Evolutionary conservation across 768 basidiomycete genomes (phyloP).

Genomic region (Leccinum truebloodii): DNA sequence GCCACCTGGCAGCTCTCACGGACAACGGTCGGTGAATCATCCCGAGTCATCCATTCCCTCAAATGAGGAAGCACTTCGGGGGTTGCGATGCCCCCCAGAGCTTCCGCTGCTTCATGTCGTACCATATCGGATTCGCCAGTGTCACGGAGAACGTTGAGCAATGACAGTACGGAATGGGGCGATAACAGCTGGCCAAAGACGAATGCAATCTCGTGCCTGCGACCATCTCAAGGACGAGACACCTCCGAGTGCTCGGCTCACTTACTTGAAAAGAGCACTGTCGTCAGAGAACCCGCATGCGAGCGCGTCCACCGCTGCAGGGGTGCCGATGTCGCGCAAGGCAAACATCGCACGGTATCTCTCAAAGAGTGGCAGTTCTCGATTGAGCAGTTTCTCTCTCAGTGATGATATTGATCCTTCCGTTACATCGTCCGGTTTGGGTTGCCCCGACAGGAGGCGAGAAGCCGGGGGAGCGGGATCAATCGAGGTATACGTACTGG

Average conservation of each 20-base stretch:
- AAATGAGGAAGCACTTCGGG: constrained; percentile 88
- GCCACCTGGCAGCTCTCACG: constrained; percentile 96
- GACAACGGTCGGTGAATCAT: constrained; percentile 86
- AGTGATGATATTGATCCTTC: constrained; percentile 53
- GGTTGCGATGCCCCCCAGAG: constrained; percentile 94
- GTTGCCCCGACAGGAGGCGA: constrained; percentile 53
- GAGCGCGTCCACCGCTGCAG: constrained; percentile 85
- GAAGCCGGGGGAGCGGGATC: constrained; percentile 88
- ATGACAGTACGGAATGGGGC: constrained; percentile 81
- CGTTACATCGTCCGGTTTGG: constrained; percentile 52
- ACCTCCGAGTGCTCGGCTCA: constrained; percentile 3
- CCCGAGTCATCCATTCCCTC: constrained; percentile 77
- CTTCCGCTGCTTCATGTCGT: constrained; percentile 97
- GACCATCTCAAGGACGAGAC: not conserved
- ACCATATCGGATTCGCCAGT: constrained; percentile 90
- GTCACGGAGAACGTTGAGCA: constrained; percentile 77
- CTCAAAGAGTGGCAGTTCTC: constrained; percentile 73
- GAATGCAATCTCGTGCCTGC: constrained; percentile 96
- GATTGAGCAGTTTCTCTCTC: constrained; percentile 63
- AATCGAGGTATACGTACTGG: constrained; percentile 75
- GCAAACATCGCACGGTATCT: constrained; percentile 99
- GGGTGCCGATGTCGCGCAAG: constrained; percentile 87
- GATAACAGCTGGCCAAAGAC: constrained; percentile 96
- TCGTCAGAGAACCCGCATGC: constrained; percentile 88
- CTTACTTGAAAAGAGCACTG: constrained; percentile 91